Conservation (phyloP, 306 rosid species). For the Luffa acutangula region DNA sequence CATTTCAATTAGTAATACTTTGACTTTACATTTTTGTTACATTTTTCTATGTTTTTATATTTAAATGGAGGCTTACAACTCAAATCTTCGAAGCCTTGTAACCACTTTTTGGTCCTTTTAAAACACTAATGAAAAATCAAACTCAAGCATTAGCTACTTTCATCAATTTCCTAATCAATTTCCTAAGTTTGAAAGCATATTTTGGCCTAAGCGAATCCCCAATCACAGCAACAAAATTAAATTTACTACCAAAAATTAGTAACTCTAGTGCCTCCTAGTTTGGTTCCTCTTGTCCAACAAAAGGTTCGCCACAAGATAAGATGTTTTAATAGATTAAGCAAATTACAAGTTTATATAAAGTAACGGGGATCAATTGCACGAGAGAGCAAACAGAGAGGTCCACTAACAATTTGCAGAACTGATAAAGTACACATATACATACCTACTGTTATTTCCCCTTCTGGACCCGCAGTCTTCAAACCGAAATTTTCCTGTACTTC, state of each 20-base stretch:
- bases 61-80: background rate
- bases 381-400: background rate
- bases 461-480: conserved; percentile 89
- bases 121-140: background rate
- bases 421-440: background rate
- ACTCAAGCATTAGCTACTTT: background rate
- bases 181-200: background rate
- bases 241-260: background rate
- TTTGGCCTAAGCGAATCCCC: background rate
- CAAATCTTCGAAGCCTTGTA: background rate
- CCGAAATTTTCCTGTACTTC: conserved; percentile 75
- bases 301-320: background rate
- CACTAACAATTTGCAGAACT: background rate
- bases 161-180: background rate
- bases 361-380: background rate
- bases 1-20: background rate
- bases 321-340: background rate
- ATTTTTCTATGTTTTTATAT: background rate
- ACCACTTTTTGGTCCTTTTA: background rate
- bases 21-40: background rate
- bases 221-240: background rate
- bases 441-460: conserved; percentile 96
- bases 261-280: background rate
- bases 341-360: background rate
- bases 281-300: background rate